These are phyloP conservation scores for Durio zibethinus DNA, from an alignment of 345 rosid genomes.

Conservation along the genomic window DNA sequence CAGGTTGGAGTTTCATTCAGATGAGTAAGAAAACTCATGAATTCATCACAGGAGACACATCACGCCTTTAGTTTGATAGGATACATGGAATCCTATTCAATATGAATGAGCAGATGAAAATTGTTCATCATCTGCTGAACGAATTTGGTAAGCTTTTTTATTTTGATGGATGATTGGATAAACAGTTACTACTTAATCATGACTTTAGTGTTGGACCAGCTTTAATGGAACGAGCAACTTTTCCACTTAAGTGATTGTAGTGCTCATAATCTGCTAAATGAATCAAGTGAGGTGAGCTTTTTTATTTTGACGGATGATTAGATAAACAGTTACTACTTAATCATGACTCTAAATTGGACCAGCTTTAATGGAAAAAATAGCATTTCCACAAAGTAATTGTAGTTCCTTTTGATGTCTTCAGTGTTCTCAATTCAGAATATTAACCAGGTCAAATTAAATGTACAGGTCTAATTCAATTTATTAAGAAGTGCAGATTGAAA, in stretches of 20 bases:
- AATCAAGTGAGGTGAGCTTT: slow-evolving; percentile 9
- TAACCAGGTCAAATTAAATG: not conserved
- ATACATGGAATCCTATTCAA: slow-evolving; percentile 36
- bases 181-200: slow-evolving; percentile 21
- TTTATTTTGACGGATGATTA: slow-evolving; percentile 1
- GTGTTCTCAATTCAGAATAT: not conserved
- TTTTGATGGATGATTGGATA: not conserved
- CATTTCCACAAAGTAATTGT: not conserved
- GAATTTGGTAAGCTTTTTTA: slow-evolving; percentile 16
- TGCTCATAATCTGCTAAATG: slow-evolving; percentile 9
- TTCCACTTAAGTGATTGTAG: slow-evolving; percentile 33
- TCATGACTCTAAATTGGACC: not conserved
- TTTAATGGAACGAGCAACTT: slow-evolving; percentile 23
- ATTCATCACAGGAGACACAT: slow-evolving; percentile 15
- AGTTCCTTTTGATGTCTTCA: not conserved
- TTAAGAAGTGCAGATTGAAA: not conserved
- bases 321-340: not conserved
- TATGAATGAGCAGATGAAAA: slow-evolving; percentile 39
- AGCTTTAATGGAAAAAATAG: not conserved
- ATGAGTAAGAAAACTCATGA: slow-evolving; percentile 41
- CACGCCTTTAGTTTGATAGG: slow-evolving; percentile 37
- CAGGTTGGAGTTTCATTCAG: slow-evolving; percentile 57
- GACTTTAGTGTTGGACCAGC: not conserved
- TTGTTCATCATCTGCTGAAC: slow-evolving; percentile 14
- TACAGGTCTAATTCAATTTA: not conserved